phyloP scores from a whole-genome alignment of 1,284 basidiomycete species.

The Microbotryum lychnidis-dioicae region DNA sequence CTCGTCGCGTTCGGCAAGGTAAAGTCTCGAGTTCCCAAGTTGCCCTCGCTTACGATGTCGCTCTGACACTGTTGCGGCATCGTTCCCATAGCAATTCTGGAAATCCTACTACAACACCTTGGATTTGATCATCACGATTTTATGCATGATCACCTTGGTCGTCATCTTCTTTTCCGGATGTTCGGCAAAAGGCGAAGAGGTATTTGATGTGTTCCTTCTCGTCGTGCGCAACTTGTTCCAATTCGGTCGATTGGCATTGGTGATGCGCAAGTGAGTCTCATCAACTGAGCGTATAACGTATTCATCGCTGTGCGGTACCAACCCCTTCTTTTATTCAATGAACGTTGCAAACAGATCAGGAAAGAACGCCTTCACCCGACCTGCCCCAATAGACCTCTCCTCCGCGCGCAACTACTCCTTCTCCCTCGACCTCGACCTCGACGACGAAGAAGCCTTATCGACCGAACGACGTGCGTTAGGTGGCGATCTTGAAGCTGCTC shows the following conservation, averaged over 20 bases:
- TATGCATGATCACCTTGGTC: constrained; percentile 77
- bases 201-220: constrained; percentile 79
- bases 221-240: constrained; percentile 85
- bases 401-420: constrained; percentile 43
- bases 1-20: constrained; percentile 85
- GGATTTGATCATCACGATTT: constrained; percentile 71
- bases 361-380: constrained; percentile 82
- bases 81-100: constrained; percentile 76
- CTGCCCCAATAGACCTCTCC: constrained; percentile 81
- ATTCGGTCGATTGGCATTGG: constrained; percentile 75
- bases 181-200: constrained; percentile 74
- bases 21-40: constrained; percentile 37
- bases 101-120: constrained; percentile 67
- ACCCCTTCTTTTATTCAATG: background rate
- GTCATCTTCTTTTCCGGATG: constrained; percentile 75
- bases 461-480: constrained; percentile 28
- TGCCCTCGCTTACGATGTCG: background rate
- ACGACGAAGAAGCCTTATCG: constrained; percentile 46
- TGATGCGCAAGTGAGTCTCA: constrained; percentile 72
- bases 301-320: background rate
- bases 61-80: background rate
- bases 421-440: constrained; percentile 56
- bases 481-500: constrained; percentile 27
- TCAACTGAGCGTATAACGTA: background rate
- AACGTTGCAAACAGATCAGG: constrained; percentile 57